Evolutionary conservation across 2,329 filamentous ascomycete species (phyloP).

Genomic region (Penicillium sp.): DNA sequence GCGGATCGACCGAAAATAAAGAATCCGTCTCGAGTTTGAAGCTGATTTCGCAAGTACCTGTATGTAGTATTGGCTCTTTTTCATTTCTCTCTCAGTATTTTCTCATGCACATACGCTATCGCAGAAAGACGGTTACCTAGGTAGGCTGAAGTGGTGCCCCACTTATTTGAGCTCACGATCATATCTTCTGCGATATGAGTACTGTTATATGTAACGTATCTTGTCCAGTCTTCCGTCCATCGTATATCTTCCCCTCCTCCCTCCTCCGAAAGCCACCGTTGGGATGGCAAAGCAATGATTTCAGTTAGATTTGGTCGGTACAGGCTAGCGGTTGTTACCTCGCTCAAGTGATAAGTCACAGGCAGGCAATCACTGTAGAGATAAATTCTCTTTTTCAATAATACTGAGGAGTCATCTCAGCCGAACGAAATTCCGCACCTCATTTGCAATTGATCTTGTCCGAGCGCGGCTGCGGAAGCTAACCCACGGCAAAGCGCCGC

Average conservation of each 20-base stretch:
- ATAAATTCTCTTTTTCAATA: neutral
- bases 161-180: too few species aligned
- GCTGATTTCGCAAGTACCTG: too few species aligned
- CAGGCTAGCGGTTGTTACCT: neutral
- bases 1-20: too few species aligned
- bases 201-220: neutral
- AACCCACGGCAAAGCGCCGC: neutral
- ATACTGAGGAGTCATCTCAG: neutral
- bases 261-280: neutral
- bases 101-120: too few species aligned
- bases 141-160: too few species aligned
- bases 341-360: neutral
- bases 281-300: neutral
- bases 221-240: neutral
- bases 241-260: neutral
- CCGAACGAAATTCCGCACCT: neutral
- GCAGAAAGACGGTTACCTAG: too few species aligned
- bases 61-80: too few species aligned
- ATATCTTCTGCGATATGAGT: too few species aligned
- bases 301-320: neutral
- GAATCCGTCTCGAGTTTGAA: too few species aligned
- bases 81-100: too few species aligned
- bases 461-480: neutral
- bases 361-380: neutral
- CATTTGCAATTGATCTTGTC: neutral